phyloP scores from a whole-genome alignment of 1,284 basidiomycete species.

The Boletellus deceptivus region DNA sequence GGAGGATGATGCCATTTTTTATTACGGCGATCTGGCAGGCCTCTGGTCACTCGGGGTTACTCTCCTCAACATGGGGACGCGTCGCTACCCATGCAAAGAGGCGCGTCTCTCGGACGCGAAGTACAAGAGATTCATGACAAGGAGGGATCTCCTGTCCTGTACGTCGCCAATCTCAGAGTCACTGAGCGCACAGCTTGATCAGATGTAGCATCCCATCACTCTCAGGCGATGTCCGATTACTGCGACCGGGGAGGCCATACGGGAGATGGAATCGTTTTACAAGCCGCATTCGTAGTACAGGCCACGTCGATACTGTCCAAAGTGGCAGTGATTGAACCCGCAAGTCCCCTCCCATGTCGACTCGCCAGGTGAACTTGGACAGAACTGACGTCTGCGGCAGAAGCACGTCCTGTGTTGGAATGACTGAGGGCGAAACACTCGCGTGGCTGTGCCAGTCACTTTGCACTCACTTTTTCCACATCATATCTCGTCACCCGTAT shows the following conservation, averaged over 20 bases:
- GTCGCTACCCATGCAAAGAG: slow-evolving; percentile 86
- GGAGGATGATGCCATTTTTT: background rate
- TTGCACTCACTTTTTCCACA: too few species aligned
- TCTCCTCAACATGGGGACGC: slow-evolving; percentile 83
- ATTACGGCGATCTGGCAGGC: slow-evolving; percentile 50
- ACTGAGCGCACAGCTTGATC: slow-evolving; percentile 53
- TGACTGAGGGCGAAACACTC: background rate
- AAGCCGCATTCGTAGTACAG: slow-evolving; percentile 39
- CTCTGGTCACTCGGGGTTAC: slow-evolving; percentile 58
- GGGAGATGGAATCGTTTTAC: slow-evolving; percentile 64
- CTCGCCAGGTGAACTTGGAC: background rate
- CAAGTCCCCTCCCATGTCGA: slow-evolving; percentile 2
- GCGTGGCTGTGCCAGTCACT: too few species aligned
- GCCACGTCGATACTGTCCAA: slow-evolving; percentile 15
- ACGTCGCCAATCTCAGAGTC: slow-evolving; percentile 68
- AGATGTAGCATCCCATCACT: slow-evolving; percentile 56
- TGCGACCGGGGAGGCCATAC: slow-evolving; percentile 57
- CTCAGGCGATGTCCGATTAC: slow-evolving; percentile 53
- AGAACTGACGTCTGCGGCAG: slow-evolving; percentile 6
- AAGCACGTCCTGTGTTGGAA: slow-evolving; percentile 14
- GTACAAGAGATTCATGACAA: slow-evolving; percentile 64
- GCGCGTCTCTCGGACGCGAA: slow-evolving; percentile 72
- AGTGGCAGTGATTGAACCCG: slow-evolving; percentile 12
- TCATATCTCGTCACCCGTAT: too few species aligned
- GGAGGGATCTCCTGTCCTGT: slow-evolving; percentile 62